Percentiles rank a stretch among this genome's conserved stretches.
phyloP scores from a whole-genome alignment of 345 rosid species.

The Adansonia digitata region DNA sequence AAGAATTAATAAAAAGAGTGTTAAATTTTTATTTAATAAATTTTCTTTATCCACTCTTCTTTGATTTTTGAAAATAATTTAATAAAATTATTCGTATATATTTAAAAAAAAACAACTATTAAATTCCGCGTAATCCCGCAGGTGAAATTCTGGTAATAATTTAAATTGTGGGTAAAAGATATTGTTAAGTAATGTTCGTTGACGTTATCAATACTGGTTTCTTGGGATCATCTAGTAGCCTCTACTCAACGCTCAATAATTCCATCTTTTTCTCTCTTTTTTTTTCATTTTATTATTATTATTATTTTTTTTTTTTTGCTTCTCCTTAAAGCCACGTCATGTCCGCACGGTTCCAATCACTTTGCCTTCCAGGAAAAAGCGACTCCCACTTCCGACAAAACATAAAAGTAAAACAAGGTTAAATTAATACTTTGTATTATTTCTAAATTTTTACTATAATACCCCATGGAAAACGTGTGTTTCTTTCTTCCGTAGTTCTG shows the following conservation, averaged over 20 bases:
- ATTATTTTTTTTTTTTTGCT: not conserved
- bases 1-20: too few relatives aligned
- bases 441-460: not conserved
- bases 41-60: too few relatives aligned
- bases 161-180: too few relatives aligned
- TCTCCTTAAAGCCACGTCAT: constrained; percentile 22
- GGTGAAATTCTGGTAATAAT: too few relatives aligned
- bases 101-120: too few relatives aligned
- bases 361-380: constrained; percentile 25
- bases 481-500: not conserved
- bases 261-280: not conserved
- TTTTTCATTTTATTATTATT: too few relatives aligned
- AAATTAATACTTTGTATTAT: not conserved
- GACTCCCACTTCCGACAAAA: constrained; percentile 16
- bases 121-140: too few relatives aligned
- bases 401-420: constrained; percentile 15
- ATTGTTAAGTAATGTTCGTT: too few relatives aligned
- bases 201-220: too few relatives aligned
- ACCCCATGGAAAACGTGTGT: constrained; percentile 26
- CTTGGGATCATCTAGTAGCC: not conserved
- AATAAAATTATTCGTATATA: too few relatives aligned
- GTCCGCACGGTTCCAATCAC: constrained; percentile 11
- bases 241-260: not conserved
- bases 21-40: too few relatives aligned
- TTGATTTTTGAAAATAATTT: too few relatives aligned